Percentiles rank a stretch among this genome's conserved stretches.
These are phyloP conservation scores for Parathielavia hyrcaniae DNA, from an alignment of 495 filamentous ascomycete genomes.

Conservation along the genomic window DNA sequence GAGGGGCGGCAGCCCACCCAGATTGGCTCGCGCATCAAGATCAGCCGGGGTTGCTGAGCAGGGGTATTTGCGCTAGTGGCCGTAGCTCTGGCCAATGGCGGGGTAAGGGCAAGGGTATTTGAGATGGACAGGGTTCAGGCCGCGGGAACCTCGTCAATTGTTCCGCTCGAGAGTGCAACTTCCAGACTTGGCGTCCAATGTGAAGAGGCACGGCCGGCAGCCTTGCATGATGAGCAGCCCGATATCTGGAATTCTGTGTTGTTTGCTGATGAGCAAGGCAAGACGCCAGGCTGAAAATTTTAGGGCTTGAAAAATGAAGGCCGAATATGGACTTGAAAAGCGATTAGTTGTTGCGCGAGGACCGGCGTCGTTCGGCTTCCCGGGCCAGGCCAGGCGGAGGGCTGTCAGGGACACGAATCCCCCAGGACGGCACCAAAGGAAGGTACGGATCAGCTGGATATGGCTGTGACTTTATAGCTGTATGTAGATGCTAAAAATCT, in stretches of 20 bases:
- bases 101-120: constrained; percentile 20
- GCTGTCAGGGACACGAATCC: neutral
- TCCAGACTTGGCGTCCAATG: constrained; percentile 15
- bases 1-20: constrained; percentile 31
- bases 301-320: no score
- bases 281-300: no score
- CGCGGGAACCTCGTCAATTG: constrained; percentile 19
- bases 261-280: no score
- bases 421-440: neutral
- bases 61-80: constrained; percentile 24
- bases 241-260: neutral
- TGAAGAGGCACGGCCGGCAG: constrained; percentile 8
- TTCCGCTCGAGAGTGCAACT: neutral
- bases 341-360: no score
- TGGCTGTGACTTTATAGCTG: constrained; percentile 9
- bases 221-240: neutral
- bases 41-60: constrained; percentile 26
- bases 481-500: neutral
- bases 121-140: constrained; percentile 9
- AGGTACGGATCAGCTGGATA: neutral
- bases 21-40: constrained; percentile 37
- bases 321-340: no score
- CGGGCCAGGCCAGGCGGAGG: neutral
- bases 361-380: neutral
- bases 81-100: constrained; percentile 34